A percentile compares a stretch with the other conserved stretches of the same genome.
Evolutionary conservation across 108 stramenopile species (phyloP).

Genomic region (Pseudonitzschia pungens): DNA sequence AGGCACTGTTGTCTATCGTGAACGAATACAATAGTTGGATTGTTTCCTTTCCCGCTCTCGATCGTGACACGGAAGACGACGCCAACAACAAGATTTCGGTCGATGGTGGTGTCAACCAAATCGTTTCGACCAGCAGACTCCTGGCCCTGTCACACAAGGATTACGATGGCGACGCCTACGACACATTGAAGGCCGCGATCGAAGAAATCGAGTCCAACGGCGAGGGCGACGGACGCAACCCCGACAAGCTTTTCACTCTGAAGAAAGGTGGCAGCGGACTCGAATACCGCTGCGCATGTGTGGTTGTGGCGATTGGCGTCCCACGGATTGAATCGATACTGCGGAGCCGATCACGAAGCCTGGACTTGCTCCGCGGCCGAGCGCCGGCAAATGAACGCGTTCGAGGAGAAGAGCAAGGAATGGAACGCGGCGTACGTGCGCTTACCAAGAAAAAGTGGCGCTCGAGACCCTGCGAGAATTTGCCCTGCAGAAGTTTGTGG

Average conservation of each 20-base stretch:
- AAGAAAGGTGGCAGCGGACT: background rate
- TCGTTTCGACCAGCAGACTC: conserved; percentile 64
- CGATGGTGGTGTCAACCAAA: conserved; percentile 30
- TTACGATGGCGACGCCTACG: conserved; percentile 48
- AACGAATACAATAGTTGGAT: conserved; percentile 49
- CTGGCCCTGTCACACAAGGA: conserved; percentile 57
- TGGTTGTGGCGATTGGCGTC: conserved; percentile 11
- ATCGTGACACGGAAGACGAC: background rate
- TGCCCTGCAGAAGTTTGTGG: background rate
- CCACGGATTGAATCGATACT: conserved; percentile 1
- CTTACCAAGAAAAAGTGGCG: conserved; percentile 6
- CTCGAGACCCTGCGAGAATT: background rate
- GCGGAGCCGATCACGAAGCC: background rate
- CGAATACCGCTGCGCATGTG: conserved; percentile 8
- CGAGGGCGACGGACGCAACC: background rate
- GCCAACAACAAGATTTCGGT: background rate
- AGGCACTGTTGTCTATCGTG: conserved; percentile 49
- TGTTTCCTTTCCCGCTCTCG: conserved; percentile 43
- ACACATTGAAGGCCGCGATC: conserved; percentile 35
- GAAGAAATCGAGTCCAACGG: background rate
- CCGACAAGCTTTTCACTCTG: background rate
- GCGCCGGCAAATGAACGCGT: background rate
- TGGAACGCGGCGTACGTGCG: background rate
- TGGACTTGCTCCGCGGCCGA: background rate
- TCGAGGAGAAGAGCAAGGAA: conserved; percentile 1